Evolutionary conservation across 2,329 filamentous ascomycete genomes (phyloP).

Genomic region (Elsinoe perseae): DNA sequence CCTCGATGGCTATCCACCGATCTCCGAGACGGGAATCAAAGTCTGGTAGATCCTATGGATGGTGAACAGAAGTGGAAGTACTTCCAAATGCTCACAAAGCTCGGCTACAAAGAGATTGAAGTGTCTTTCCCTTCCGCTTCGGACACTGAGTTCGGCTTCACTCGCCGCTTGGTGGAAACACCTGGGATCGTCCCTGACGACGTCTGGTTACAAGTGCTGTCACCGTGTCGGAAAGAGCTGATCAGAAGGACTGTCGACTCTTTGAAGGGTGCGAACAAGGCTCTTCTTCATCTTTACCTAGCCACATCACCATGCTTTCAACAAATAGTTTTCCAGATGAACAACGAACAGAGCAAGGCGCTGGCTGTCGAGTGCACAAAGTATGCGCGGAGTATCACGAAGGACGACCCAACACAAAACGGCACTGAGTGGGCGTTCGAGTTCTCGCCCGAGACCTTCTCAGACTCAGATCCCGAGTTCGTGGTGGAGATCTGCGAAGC

Average conservation of each 20-base stretch:
- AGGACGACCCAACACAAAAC: slow-evolving; percentile 54
- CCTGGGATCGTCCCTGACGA: slow-evolving; percentile 78
- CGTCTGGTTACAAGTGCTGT: slow-evolving; percentile 85
- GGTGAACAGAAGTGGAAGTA: slow-evolving; percentile 91
- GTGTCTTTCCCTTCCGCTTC: slow-evolving; percentile 92
- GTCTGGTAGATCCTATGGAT: slow-evolving; percentile 87
- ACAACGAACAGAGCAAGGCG: slow-evolving; percentile 70
- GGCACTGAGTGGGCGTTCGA: slow-evolving; percentile 69
- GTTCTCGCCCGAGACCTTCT: slow-evolving; percentile 84
- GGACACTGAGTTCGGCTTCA: slow-evolving; percentile 94
- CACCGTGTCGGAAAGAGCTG: slow-evolving; percentile 84
- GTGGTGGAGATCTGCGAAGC: slow-evolving; percentile 79
- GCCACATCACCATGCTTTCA: slow-evolving; percentile 96
- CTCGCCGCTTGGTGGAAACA: slow-evolving; percentile 74
- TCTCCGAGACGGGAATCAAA: slow-evolving; percentile 89
- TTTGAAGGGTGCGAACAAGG: slow-evolving; percentile 82
- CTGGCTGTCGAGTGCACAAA: slow-evolving; percentile 80
- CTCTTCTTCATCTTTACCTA: slow-evolving; percentile 89
- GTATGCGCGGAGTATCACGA: slow-evolving; percentile 82
- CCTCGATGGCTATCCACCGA: slow-evolving; percentile 88
- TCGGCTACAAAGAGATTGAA: slow-evolving; percentile 97
- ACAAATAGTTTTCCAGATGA: slow-evolving; percentile 79
- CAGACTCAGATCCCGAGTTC: slow-evolving; percentile 79
- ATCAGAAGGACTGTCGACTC: slow-evolving; percentile 86
- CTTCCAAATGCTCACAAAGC: slow-evolving; percentile 86